These are phyloP conservation scores for Boletus reticuloceps DNA, from an alignment of 768 basidiomycete genomes.

Conservation along the genomic window DNA sequence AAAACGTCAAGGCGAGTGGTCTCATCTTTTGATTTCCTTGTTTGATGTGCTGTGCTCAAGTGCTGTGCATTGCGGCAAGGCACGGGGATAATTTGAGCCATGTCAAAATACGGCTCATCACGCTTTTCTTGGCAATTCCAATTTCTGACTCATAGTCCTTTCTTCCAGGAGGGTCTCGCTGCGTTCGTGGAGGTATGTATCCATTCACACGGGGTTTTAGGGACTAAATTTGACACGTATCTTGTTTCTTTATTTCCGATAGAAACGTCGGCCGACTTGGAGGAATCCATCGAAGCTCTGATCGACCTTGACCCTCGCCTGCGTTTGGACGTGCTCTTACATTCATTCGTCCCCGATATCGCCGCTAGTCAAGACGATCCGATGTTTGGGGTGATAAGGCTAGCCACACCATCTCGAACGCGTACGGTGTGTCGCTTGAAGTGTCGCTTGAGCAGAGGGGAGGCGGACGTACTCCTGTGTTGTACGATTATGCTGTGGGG, in stretches of 20 bases:
- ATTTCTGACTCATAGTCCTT: constrained; percentile 16
- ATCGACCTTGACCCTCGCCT: constrained; percentile 1
- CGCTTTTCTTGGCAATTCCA: neutral
- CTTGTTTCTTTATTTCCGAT: neutral
- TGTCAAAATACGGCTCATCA: constrained; percentile 1
- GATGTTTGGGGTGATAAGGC: neutral
- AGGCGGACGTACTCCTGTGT: too few relatives aligned
- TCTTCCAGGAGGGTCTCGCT: constrained; percentile 59
- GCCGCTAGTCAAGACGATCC: neutral
- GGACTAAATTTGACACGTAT: neutral
- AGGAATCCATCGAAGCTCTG: constrained; percentile 19
- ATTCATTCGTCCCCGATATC: neutral
- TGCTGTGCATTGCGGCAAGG: constrained; percentile 2
- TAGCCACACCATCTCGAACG: neutral
- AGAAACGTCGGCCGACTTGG: constrained; percentile 22
- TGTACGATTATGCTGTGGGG: too few relatives aligned
- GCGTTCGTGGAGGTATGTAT: constrained; percentile 52
- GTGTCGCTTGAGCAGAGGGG: too few relatives aligned
- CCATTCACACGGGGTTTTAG: neutral
- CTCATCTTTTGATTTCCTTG: neutral
- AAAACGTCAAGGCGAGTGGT: constrained; percentile 63
- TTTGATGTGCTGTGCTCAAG: neutral
- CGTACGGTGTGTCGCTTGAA: too few relatives aligned
- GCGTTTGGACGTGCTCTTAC: neutral
- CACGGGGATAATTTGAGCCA: neutral